Base-by-base conservation (phyloP, 768 basidiomycete species). In the Termitomyces sp. region DNA sequence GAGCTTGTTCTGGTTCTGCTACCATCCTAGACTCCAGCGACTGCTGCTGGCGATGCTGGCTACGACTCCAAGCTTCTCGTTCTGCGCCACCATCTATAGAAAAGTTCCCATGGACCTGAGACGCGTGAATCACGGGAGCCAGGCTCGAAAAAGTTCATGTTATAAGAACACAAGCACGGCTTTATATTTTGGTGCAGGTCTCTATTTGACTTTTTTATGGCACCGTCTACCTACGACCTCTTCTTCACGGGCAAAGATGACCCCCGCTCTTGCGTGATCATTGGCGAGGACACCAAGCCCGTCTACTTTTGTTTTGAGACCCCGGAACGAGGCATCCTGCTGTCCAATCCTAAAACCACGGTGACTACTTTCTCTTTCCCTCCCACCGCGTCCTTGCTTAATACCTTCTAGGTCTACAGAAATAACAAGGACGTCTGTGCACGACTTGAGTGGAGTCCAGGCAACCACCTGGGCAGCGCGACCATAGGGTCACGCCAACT, bases 211-310 rank as follows among this genome's bases (percentile, higher is more conserved):
- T 67, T 71, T 72, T 61, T 52, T 62, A 76, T 74, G 71, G 61
- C 73, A 58, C 61, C 71, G 56, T 71, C 74, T 55, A 72, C 77
- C 56, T 85, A 76, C 68, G 71, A 79, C 64, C 69, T 89, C 32
- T 88, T 80, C 70, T 89, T 89, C 75, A 85, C 85, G 44, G 84
- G 86, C 52, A 73, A 74, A 64, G 83, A 85, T 67, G 79, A 89
- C 71, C 86, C 87, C 42, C 81, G 86, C 52, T 77, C 75, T 54
- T 86, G 83, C 65, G 76, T 83, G 54, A 70, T 89, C 71, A 88
- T 89, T 60, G 85, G 87, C 38, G 80, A 84, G 63, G 82, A 81
- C 68, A 73, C 71, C 31, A 77, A 73, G 59, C 79, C 80, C 0
- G 68, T 87, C 61, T 86, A 81, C 71, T 81, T 84, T 65, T 80